phyloP scores from a whole-genome alignment of 768 basidiomycete genomes.

The Kwoniella sp. region DNA sequence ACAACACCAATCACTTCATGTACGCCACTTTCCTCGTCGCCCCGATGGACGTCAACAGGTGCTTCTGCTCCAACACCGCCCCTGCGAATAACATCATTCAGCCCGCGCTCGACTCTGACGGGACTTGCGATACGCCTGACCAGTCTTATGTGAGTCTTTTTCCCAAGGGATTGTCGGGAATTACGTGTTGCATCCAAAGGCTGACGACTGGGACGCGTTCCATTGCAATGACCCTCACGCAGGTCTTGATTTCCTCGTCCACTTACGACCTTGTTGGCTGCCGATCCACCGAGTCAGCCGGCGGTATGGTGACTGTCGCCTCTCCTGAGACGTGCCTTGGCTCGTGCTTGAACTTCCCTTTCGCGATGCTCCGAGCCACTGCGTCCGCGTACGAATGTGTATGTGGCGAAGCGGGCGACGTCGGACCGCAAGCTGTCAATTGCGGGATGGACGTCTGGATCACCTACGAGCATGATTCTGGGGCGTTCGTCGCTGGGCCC shows the following conservation, averaged over 20 bases:
- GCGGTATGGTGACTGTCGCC: conserved; percentile 3
- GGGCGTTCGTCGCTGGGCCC: conserved; percentile 5
- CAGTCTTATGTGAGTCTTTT: conserved; percentile 15
- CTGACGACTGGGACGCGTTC: background rate
- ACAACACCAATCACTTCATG: background rate
- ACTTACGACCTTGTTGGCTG: conserved; percentile 10
- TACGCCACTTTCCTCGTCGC: conserved; percentile 10
- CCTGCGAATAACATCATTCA: conserved; percentile 1
- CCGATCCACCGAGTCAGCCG: conserved; percentile 5
- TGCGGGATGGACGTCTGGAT: conserved; percentile 10
- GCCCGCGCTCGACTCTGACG: background rate
- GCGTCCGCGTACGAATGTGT: conserved; percentile 2
- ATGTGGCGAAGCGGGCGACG: conserved; percentile 1
- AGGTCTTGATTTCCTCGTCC: conserved; percentile 11
- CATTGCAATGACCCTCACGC: background rate
- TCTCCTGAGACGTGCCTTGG: conserved; percentile 10
- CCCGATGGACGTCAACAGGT: conserved; percentile 12
- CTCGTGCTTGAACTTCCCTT: background rate
- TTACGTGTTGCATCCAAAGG: background rate
- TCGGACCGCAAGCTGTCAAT: conserved; percentile 10
- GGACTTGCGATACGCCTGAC: conserved; percentile 2
- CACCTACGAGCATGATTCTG: conserved; percentile 1
- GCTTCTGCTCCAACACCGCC: conserved; percentile 8
- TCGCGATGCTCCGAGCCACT: background rate
- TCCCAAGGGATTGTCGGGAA: too few species aligned